Evolutionary conservation across 257 asterid genomes (phyloP).

Genomic region (Mitragyna speciosa): DNA sequence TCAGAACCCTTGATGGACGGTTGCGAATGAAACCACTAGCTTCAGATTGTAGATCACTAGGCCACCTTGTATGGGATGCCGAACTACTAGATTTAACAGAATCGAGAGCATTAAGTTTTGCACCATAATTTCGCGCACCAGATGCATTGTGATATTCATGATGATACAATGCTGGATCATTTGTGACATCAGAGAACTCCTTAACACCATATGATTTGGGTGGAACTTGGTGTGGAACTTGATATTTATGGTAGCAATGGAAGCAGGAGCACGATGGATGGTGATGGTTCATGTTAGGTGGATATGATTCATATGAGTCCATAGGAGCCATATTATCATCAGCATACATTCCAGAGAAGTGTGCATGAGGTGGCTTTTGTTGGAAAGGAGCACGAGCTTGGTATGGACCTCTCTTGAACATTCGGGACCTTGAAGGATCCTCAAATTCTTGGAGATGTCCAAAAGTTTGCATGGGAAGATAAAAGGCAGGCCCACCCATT

Average conservation of each 20-base stretch:
- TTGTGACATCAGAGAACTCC: constrained; percentile 33
- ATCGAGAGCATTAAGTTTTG: constrained; percentile 28
- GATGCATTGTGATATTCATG: constrained; percentile 33
- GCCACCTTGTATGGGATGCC: constrained; percentile 48
- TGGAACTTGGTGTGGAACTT: constrained; percentile 25
- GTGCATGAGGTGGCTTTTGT: constrained; percentile 35
- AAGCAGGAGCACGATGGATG: constrained; percentile 77
- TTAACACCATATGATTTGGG: constrained; percentile 36
- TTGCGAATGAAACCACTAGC: constrained; percentile 33
- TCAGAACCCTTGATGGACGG: constrained; percentile 43
- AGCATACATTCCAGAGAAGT: constrained; percentile 42
- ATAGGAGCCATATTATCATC: constrained; percentile 38
- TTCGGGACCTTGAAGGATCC: constrained; percentile 46
- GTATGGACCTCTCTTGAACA: constrained; percentile 43
- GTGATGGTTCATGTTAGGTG: constrained; percentile 43
- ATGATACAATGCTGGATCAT: constrained; percentile 33
- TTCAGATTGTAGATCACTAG: constrained; percentile 57
- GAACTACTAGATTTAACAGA: constrained; percentile 37
- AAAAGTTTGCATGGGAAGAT: constrained; percentile 46
- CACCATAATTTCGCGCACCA: constrained; percentile 37
- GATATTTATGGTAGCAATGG: constrained; percentile 52
- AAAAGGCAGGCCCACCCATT: constrained; percentile 45
- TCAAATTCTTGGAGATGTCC: constrained; percentile 37
- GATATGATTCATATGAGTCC: constrained; percentile 44
- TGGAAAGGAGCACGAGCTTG: constrained; percentile 34